Evolutionary conservation across 2,329 filamentous ascomycete species (phyloP).

Genomic region (Alternaria metachromatica): DNA sequence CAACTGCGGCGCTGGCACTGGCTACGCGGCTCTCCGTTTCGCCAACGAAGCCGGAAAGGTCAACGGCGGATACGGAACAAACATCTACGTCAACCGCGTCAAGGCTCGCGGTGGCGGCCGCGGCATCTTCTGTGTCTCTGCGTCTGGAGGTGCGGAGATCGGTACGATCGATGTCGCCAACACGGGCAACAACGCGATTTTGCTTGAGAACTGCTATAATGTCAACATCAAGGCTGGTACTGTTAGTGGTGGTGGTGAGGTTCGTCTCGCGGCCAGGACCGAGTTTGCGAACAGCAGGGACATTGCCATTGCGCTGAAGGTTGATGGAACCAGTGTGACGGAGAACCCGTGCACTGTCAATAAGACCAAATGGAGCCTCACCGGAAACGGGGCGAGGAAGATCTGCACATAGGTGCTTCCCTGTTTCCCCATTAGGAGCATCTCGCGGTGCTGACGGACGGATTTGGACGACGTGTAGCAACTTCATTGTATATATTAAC

Average conservation of each 20-base stretch:
- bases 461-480: background rate
- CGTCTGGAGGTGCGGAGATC: conserved; percentile 62
- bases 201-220: conserved; percentile 68
- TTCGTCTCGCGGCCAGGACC: conserved; percentile 59
- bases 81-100: conserved; percentile 61
- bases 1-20: conserved; percentile 60
- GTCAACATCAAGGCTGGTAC: conserved; percentile 59
- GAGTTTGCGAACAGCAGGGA: conserved; percentile 64
- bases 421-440: background rate
- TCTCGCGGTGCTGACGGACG: background rate
- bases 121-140: conserved; percentile 64
- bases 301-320: conserved; percentile 57
- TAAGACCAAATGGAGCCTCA: conserved; percentile 56
- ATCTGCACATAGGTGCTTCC: conserved; percentile 22
- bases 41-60: conserved; percentile 63
- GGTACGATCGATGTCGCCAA: conserved; percentile 57
- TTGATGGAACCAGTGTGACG: conserved; percentile 59
- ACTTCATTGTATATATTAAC: conserved; percentile 6
- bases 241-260: conserved; percentile 63
- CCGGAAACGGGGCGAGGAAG: conserved; percentile 51
- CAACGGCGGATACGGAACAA: conserved; percentile 59
- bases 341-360: conserved; percentile 64
- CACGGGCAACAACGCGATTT: conserved; percentile 63
- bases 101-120: conserved; percentile 64
- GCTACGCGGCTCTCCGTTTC: conserved; percentile 64